Evolutionary conservation across 73 alveolate species (phyloP).

Genomic region (Tetrahymena malaccensis): DNA sequence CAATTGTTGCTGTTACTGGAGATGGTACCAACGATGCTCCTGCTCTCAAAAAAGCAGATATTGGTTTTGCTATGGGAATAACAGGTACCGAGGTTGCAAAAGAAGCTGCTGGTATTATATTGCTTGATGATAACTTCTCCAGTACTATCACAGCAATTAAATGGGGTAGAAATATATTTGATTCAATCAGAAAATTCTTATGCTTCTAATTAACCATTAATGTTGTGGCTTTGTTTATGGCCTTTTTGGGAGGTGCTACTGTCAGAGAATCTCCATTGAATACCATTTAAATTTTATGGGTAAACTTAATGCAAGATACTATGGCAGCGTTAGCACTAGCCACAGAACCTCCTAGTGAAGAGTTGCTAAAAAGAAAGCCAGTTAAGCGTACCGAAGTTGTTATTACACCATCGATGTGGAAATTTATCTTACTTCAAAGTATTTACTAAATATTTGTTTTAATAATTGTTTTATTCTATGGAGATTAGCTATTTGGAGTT

Average conservation of each 20-base stretch:
- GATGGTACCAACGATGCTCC: constrained; percentile 98
- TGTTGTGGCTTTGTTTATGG: constrained; percentile 79
- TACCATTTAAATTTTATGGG: constrained; percentile 85
- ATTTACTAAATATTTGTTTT: constrained; percentile 59
- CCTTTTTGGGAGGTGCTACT: constrained; percentile 76
- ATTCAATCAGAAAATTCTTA: constrained; percentile 81
- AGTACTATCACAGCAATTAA: constrained; percentile 73
- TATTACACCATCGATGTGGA: constrained; percentile 73
- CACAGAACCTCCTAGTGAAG: constrained; percentile 78
- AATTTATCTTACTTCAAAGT: constrained; percentile 67
- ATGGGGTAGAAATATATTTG: constrained; percentile 88
- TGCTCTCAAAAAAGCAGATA: constrained; percentile 91
- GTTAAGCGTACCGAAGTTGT: constrained; percentile 58
- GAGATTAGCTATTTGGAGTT: constrained; percentile 62
- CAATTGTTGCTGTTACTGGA: constrained; percentile 95
- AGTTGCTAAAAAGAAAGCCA: constrained; percentile 67
- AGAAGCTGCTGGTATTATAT: constrained; percentile 88
- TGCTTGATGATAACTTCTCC: constrained; percentile 78
- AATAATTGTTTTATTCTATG: constrained; percentile 54
- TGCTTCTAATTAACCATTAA: constrained; percentile 82
- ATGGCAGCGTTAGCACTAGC: constrained; percentile 86
- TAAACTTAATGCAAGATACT: constrained; percentile 79
- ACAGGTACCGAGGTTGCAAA: constrained; percentile 97
- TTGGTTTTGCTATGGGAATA: constrained; percentile 97
- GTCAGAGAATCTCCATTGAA: constrained; percentile 78